Conservation (phyloP, 1,284 basidiomycete species). For the Trametes sp. region DNA sequence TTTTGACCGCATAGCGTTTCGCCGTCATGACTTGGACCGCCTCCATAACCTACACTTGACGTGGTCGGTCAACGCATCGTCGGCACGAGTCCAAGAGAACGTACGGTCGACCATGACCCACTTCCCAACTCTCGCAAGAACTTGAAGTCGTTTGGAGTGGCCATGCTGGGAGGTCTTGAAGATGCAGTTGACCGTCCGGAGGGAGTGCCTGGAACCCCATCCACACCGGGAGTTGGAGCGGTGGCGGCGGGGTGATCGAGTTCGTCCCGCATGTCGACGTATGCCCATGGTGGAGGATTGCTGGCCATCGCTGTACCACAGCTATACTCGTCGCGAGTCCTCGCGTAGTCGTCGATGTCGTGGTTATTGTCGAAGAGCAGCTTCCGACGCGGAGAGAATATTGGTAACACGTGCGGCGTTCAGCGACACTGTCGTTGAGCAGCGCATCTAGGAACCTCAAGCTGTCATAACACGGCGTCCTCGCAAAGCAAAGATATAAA, state of each 20-base stretch:
- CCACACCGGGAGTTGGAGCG: conserved; percentile 10
- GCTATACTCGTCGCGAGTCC: too few relatives aligned
- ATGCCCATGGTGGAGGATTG: conserved; percentile 14
- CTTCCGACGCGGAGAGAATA: not conserved
- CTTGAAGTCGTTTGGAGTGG: conserved; percentile 22
- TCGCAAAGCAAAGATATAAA: not conserved
- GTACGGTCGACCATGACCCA: conserved; percentile 31
- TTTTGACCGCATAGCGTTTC: conserved; percentile 28
- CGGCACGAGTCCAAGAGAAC: not conserved
- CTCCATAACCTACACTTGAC: conserved; percentile 25
- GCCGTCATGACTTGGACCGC: conserved; percentile 18
- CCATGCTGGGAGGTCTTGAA: conserved; percentile 16
- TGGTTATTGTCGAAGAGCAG: not conserved
- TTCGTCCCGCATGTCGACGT: conserved; percentile 17
- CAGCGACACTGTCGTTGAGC: not conserved
- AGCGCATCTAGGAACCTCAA: too few relatives aligned
- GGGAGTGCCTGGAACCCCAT: not conserved
- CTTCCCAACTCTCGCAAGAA: conserved; percentile 28
- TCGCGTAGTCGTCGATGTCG: too few relatives aligned
- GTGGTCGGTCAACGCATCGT: not conserved
- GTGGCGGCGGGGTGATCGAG: conserved; percentile 10
- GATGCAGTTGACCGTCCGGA: not conserved
- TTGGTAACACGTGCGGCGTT: too few relatives aligned
- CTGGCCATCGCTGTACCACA: too few relatives aligned
- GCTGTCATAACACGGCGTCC: too few relatives aligned